Evolutionary conservation across 2,329 filamentous ascomycete species (phyloP), one percentile per base, ranked within the genome.

Genomic region (Chrysoporthe deuterocubensis): DNA sequence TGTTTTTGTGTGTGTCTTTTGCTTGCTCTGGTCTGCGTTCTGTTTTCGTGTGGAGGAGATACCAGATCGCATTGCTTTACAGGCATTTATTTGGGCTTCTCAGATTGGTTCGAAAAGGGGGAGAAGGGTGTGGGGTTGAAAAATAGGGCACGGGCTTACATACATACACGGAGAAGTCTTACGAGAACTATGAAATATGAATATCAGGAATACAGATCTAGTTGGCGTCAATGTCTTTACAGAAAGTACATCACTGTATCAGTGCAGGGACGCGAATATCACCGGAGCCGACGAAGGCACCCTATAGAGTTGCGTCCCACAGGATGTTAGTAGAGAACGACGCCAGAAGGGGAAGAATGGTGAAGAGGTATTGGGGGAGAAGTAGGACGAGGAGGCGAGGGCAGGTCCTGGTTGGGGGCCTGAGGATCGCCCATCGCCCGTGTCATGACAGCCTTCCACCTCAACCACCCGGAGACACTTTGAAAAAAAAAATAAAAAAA

Each of bases 51-150:
- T n/a, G 26, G 58, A 37, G 50, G 65, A 67, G 65, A 67, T 67
- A 67, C 65, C 65, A 67, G 65, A 67, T 59, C 59, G 65, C 60
- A 50, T 62, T 64, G 52, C 34, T 37, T 58, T n/a, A 32, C 8
- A 18, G 13, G 16, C 34, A 37, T 40, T 8, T 40, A 37, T 40
- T 8, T 40, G 2, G 34, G 54, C 40, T n/a, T 7, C 8, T 26
- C 11, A 18, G 54, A 18, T 40, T 14, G 54, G 14, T 34, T 40
- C 9, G 54, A 37, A 16, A 8, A 14, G 48, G 52, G 21, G 4
- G 21, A n/a, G 21, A 32, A 13, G 11, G 11, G 48, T n/a, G n/a
- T 0, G 3, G 11, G 6, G 2, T 26, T 26, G 14, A 50, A 16
- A n/a, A 16, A 40, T 5, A 18, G 34, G 54, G 34, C 32, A n/a